Base-by-base conservation (phyloP, 2,329 filamentous ascomycete species). In the Neodidymelliopsis sp. region DNA sequence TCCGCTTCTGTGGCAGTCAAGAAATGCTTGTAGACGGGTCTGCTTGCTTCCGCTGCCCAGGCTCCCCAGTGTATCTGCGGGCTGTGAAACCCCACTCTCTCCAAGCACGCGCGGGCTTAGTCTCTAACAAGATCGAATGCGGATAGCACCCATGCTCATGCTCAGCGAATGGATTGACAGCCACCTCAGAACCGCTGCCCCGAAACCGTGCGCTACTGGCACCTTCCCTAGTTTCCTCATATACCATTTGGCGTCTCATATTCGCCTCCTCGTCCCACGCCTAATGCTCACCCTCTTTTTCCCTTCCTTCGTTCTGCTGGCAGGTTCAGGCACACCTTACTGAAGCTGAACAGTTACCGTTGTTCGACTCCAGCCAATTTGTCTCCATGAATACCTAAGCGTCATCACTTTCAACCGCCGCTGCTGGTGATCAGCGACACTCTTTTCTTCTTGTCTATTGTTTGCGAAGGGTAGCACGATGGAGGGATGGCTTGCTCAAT, bases 161-260 rank as follows among this genome's bases (percentile, higher is more conserved):
- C 49, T 53, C 48, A 65, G 58, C 60, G 56, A 63, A 60, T 63
- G 53, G 59, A 60, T 62, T 65, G 60, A 63, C 59, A 66, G 69
- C 62, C 62, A 66, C 69, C 68, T 71, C 63, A 73, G 69, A 64
- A 68, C 60, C 64, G 60, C 63, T 65, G 65, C 66, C 59, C 55
- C 70, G 67, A 72, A 72, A 73, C 70, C 63, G 56, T 62, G 63
- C 62, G 54, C 67, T 63, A 67, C 67, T 63, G 55, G 49, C 58
- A 57, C 42, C 54, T 60, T 57, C 53, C 54, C 61, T 60, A 57
- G 59, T 65, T 63, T 69, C 59, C 62, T 70, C 70, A 70, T 70
- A 72, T 71, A 72, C 67, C 52, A 59, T 70, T 70, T 71, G 60
- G 61, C 59, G 65, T 73, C 70, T 73, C 69, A 72, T 67, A 62